These are phyloP conservation scores for Parietaria judaica DNA, from an alignment of 306 rosid species.

Conservation along the genomic window DNA sequence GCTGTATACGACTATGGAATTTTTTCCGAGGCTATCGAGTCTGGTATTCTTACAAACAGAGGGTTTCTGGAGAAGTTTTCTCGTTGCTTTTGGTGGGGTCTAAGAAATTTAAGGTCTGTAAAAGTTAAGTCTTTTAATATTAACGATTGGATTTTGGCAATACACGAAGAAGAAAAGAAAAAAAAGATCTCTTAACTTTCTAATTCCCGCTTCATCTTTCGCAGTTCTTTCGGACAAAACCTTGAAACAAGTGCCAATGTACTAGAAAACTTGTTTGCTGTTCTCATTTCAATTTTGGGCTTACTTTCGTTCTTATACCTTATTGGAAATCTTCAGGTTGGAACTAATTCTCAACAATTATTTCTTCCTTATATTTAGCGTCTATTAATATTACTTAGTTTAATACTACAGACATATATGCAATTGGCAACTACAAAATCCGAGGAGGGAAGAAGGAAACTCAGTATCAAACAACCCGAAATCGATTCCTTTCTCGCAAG, in stretches of 20 bases:
- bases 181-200: too few relatives aligned
- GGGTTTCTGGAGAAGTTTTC: slow-evolving; percentile 17
- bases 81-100: slow-evolving; percentile 36
- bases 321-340: slow-evolving; percentile 62
- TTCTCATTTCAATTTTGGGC: slow-evolving; percentile 38
- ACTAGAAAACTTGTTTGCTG: slow-evolving; percentile 39
- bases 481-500: neutral
- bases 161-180: too few relatives aligned
- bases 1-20: slow-evolving; percentile 21
- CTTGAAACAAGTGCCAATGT: slow-evolving; percentile 40
- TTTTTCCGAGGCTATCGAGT: slow-evolving; percentile 18
- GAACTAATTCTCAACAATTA: neutral
- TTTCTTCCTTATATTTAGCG: too few relatives aligned
- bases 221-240: slow-evolving; percentile 54
- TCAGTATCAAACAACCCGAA: neutral
- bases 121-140: too few relatives aligned
- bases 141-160: too few relatives aligned
- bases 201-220: neutral
- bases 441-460: neutral
- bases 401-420: neutral
- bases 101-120: slow-evolving; percentile 33
- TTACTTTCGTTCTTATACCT: slow-evolving; percentile 46
- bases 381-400: neutral
- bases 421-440: slow-evolving; percentile 4
- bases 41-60: slow-evolving; percentile 13